Evolutionary conservation across 2,329 filamentous ascomycete species (phyloP), one percentile per base, ranked within the genome.

Genomic region (Fusarium camptoceras): DNA sequence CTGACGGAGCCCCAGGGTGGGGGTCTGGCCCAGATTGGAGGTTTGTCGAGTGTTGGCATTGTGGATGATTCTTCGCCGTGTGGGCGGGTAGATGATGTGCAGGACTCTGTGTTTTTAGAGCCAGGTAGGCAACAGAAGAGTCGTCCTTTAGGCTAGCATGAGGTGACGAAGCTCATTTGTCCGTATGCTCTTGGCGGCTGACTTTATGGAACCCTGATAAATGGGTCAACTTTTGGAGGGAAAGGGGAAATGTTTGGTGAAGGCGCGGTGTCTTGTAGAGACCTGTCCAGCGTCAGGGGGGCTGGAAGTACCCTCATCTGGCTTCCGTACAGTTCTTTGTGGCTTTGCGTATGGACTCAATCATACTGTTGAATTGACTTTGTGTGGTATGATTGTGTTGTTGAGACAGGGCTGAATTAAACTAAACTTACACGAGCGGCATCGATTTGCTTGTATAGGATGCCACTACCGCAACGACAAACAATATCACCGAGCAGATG

Each of bases 271-370:
- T 37, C n/a, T 37, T n/a, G 6, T 37, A 37, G 6, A 37, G 6
- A n/a, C 10, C 11, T 37, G 6, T 37, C 18, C 18, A n/a, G n/a
- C n/a, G n/a, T n/a, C 10, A 5, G 8, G 9, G 34, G 18, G 2
- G 10, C 18, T 37, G 18, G 6, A 7, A 0, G 7, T 37, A 0
- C 7, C 34, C 34, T 37, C 3, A 7, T n/a, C 34, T 37, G 18
- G 5, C 7, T n/a, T 12, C 34, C 12, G 2, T 3, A 7, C 4
- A 7, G 4, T 3, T 2, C 6, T n/a, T n/a, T n/a, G 18, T 11
- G 10, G 18, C 6, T 37, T 15, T 16, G 15, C 30, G 15, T 31
- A 31, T 2, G n/a, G n/a, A 37, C 16, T 37, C 1, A 37, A 37
- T n/a, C 16, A 1, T 37, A 0, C n/a, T n/a, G 34, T 1, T 9